Evolutionary conservation across 73 alveolate species (phyloP).

Genomic region (Paraurostyla sp.): DNA sequence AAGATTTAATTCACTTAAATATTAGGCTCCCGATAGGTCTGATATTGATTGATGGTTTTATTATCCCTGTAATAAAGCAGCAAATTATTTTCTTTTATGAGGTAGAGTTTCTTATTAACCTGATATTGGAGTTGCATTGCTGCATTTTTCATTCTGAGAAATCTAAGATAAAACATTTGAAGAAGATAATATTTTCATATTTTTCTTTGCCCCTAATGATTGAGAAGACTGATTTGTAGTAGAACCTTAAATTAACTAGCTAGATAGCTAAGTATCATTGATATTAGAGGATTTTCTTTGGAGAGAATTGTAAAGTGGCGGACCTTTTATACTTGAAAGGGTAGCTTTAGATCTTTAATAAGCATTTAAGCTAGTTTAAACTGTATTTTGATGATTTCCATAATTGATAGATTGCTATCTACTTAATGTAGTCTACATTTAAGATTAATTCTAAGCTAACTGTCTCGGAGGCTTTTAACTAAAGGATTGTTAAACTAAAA

Average conservation of each 20-base stretch:
- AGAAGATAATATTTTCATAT: constrained; percentile 14
- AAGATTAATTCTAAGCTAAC: neutral
- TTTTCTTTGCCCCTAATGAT: constrained; percentile 8
- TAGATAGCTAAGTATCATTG: neutral
- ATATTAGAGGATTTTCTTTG: neutral
- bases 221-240: neutral
- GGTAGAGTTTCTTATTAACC: neutral
- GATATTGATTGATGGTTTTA: neutral
- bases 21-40: neutral
- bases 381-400: neutral
- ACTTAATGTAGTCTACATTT: neutral
- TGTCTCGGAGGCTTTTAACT: constrained; percentile 36
- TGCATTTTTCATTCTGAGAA: neutral
- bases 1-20: neutral
- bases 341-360: constrained; percentile 24
- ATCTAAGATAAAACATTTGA: neutral
- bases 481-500: neutral
- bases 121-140: neutral
- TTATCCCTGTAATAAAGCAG: neutral
- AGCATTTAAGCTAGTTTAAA: neutral
- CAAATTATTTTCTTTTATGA: neutral
- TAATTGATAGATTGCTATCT: constrained; percentile 4
- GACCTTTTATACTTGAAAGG: neutral
- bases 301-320: neutral
- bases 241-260: neutral